Conservation (phyloP, 2,329 filamentous ascomycete genomes). For the Fusarium zealandicum region DNA sequence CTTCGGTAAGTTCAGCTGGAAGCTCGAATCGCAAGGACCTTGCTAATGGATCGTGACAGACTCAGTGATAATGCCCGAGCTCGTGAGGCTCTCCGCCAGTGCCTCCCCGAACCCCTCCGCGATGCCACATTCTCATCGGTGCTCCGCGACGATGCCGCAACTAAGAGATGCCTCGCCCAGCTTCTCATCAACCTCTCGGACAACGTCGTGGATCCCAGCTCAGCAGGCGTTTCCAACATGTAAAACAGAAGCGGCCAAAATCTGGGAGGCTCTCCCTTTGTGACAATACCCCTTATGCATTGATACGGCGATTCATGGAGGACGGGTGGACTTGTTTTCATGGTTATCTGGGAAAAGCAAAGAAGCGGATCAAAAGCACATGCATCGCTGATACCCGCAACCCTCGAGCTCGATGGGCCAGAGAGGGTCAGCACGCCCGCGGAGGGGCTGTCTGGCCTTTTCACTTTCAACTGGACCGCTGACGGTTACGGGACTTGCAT, state of each 20-base stretch:
- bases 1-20: slow-evolving; percentile 74
- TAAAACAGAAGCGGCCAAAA: slow-evolving; percentile 35
- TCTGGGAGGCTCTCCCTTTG: slow-evolving; percentile 30
- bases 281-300: slow-evolving; percentile 42
- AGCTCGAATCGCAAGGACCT: not conserved
- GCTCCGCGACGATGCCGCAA: slow-evolving; percentile 94
- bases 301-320: slow-evolving; percentile 41
- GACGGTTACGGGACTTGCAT: slow-evolving; percentile 40
- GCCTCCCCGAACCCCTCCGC: slow-evolving; percentile 95
- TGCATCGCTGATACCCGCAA: slow-evolving; percentile 46
- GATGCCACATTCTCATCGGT: slow-evolving; percentile 98
- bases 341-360: slow-evolving; percentile 43
- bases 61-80: slow-evolving; percentile 96
- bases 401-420: slow-evolving; percentile 33
- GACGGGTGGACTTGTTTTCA: slow-evolving; percentile 40
- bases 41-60: slow-evolving; percentile 54
- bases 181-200: slow-evolving; percentile 96
- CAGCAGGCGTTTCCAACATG: slow-evolving; percentile 47
- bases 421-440: slow-evolving; percentile 18
- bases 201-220: slow-evolving; percentile 68
- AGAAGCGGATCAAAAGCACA: slow-evolving; percentile 44
- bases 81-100: slow-evolving; percentile 92
- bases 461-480: slow-evolving; percentile 26
- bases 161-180: slow-evolving; percentile 96
- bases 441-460: slow-evolving; percentile 15